Percentiles rank a stretch among this genome's conserved stretches.
These are phyloP conservation scores for Vitis hybrid DNA, from an alignment of 177 flowering plant genomes.

Conservation along the genomic window DNA sequence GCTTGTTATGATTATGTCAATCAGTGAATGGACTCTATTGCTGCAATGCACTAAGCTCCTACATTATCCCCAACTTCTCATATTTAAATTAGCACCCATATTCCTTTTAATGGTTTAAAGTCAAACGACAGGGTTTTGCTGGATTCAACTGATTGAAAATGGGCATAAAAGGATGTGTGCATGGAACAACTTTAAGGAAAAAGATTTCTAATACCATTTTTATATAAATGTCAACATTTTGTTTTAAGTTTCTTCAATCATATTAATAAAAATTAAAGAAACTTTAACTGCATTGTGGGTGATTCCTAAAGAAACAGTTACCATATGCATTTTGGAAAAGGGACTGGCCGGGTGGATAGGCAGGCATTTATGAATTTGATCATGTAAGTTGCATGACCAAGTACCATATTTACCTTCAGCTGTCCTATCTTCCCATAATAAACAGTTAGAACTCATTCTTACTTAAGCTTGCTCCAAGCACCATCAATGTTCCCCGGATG, in stretches of 20 bases:
- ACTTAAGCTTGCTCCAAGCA: not conserved
- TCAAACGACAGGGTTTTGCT: not conserved
- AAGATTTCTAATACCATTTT: too few relatives aligned
- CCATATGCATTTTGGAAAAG: not conserved
- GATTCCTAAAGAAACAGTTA: not conserved
- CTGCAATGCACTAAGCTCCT: conserved; percentile 1
- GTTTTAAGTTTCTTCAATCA: not conserved
- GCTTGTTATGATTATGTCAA: conserved; percentile 1
- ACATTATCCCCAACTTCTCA: not conserved
- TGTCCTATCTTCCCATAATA: not conserved
- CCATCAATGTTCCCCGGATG: not conserved
- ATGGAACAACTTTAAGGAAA: not conserved
- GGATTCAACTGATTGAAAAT: not conserved
- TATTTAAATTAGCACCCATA: too few relatives aligned
- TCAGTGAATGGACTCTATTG: not conserved
- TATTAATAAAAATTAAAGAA: not conserved
- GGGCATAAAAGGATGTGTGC: not conserved
- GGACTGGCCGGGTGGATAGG: not conserved
- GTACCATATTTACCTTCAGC: too few relatives aligned
- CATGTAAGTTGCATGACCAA: not conserved
- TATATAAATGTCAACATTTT: not conserved
- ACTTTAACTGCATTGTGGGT: not conserved
- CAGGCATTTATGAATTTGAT: too few relatives aligned
- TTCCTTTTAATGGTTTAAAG: not conserved
- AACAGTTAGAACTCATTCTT: not conserved